Conservation (phyloP, 352 stramenopile species). For the Stramenopiles sp. region DNA sequence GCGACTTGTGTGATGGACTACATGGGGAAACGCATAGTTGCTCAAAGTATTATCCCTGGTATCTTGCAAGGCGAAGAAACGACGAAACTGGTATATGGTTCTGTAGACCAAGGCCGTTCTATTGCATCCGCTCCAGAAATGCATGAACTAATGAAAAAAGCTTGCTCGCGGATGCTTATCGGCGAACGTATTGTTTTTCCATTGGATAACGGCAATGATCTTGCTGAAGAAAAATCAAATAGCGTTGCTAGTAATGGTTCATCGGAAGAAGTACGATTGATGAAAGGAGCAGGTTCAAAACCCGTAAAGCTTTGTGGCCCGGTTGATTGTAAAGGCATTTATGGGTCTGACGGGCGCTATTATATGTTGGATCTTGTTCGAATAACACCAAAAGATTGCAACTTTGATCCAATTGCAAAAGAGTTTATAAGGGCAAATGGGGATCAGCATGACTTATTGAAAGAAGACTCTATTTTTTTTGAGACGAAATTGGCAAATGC, state of each 20-base stretch:
- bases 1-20: slow-evolving; percentile 83
- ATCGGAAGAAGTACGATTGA: neutral
- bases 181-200: slow-evolving; percentile 36
- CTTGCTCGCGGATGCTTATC: slow-evolving; percentile 58
- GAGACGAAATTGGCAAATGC: slow-evolving; percentile 43
- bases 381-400: slow-evolving; percentile 77
- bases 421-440: slow-evolving; percentile 21
- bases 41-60: slow-evolving; percentile 80
- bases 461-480: slow-evolving; percentile 27
- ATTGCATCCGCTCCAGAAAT: slow-evolving; percentile 71
- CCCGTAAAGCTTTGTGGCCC: slow-evolving; percentile 58
- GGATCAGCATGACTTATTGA: neutral
- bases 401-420: slow-evolving; percentile 48
- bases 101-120: slow-evolving; percentile 65
- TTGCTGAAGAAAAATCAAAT: slow-evolving; percentile 30
- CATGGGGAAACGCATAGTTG: slow-evolving; percentile 72
- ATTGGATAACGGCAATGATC: slow-evolving; percentile 28
- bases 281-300: slow-evolving; percentile 36
- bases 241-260: slow-evolving; percentile 16
- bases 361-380: slow-evolving; percentile 85
- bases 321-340: slow-evolving; percentile 82
- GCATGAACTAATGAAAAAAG: slow-evolving; percentile 60
- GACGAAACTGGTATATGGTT: slow-evolving; percentile 80
- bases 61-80: slow-evolving; percentile 81
- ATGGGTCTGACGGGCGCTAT: slow-evolving; percentile 67